A percentile compares a stretch with the other conserved stretches of the same genome.
These are phyloP conservation scores for Linum tenue DNA, from an alignment of 345 rosid genomes.

Conservation along the genomic window DNA sequence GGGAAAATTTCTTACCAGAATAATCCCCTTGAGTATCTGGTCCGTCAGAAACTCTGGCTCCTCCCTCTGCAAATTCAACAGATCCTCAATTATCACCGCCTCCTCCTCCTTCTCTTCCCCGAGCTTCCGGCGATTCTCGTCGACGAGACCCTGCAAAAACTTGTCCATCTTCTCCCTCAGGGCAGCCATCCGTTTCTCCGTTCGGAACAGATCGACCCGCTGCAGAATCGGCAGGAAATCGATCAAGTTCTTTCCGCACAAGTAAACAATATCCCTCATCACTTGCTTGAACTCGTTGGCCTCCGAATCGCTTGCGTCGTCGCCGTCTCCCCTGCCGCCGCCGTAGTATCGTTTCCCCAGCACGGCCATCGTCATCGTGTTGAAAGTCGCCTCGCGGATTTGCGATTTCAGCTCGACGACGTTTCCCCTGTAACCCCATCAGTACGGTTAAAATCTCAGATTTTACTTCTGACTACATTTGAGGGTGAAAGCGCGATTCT, in stretches of 20 bases:
- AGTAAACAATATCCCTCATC: conserved; percentile 8
- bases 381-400: conserved; percentile 6
- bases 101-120: neutral
- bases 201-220: conserved; percentile 24
- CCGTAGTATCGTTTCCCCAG: conserved; percentile 13
- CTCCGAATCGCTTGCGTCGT: conserved; percentile 3
- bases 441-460: no score
- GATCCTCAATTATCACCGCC: conserved; percentile 18
- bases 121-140: conserved; percentile 13
- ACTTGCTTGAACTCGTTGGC: conserved; percentile 10
- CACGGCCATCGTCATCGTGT: conserved; percentile 15
- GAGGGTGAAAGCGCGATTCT: no score
- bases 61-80: conserved; percentile 22
- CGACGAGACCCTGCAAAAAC: conserved; percentile 23
- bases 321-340: neutral
- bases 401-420: conserved; percentile 7
- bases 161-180: conserved; percentile 18
- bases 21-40: conserved; percentile 20
- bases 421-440: neutral
- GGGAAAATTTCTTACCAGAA: conserved; percentile 17
- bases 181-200: conserved; percentile 19
- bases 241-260: conserved; percentile 9
- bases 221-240: conserved; percentile 26
- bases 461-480: no score
- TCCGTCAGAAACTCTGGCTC: conserved; percentile 27